Conservation (phyloP, 495 filamentous ascomycete genomes). For the Aspergillus kassunensis region DNA sequence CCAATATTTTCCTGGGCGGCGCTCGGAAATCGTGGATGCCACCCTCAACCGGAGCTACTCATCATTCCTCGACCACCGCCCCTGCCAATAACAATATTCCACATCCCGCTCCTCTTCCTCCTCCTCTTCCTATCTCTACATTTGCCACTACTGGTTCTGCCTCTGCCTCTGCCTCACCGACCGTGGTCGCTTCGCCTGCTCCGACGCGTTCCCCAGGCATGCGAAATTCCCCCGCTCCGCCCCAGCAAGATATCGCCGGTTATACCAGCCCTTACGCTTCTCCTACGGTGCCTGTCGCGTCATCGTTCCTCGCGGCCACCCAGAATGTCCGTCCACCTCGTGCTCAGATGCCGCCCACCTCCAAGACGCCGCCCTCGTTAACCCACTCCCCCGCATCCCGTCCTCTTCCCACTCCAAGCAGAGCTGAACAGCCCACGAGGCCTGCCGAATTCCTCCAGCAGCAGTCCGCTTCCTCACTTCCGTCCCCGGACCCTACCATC, state of each 20-base stretch:
- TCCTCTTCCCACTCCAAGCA: neutral
- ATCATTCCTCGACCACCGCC: neutral
- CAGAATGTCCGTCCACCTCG: conserved; percentile 5
- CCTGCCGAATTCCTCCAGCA: neutral
- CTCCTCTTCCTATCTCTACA: neutral
- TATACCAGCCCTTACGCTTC: neutral
- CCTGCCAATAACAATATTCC: conserved; percentile 2
- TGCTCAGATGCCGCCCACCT: conserved; percentile 1
- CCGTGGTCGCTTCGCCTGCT: neutral
- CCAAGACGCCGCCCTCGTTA: conserved; percentile 1
- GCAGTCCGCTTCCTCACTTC: conserved; percentile 12
- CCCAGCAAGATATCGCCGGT: neutral
- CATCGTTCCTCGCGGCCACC: neutral
- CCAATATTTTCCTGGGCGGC: conserved; percentile 61
- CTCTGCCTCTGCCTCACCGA: neutral
- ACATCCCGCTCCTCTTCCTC: conserved; percentile 2
- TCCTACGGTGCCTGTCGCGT: neutral
- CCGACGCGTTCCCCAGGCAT: conserved; percentile 13
- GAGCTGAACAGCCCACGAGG: neutral
- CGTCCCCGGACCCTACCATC: conserved; percentile 23
- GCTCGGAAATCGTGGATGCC: conserved; percentile 66
- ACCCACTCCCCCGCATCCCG: neutral
- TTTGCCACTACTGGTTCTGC: neutral
- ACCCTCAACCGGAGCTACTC: neutral
- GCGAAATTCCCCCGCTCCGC: conserved; percentile 7